Percentiles rank a stretch among this genome's conserved stretches.
Evolutionary conservation across 2,329 filamentous ascomycete genomes (phyloP).

Genomic region (Capronia coronata): DNA sequence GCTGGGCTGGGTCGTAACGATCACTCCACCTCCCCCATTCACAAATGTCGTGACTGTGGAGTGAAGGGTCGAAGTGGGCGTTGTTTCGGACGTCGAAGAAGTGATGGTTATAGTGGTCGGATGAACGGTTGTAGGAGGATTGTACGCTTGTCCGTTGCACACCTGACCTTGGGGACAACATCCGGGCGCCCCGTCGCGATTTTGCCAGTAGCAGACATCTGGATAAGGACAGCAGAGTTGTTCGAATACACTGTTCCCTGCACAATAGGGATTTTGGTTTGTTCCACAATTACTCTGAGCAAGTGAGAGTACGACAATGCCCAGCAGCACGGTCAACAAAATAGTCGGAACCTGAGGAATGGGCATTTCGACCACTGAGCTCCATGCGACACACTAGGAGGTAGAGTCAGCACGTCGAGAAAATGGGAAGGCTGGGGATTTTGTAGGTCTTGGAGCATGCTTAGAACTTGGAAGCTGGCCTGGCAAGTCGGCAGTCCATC

Average conservation of each 20-base stretch:
- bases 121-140: slow-evolving; percentile 6
- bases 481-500: slow-evolving; percentile 12
- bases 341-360: not conserved
- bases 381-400: slow-evolving; percentile 2
- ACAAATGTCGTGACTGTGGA: slow-evolving; percentile 8
- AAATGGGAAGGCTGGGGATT: slow-evolving; percentile 25
- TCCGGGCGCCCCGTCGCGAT: slow-evolving; percentile 27
- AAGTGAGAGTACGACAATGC: not conserved
- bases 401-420: slow-evolving; percentile 9
- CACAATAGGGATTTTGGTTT: slow-evolving; percentile 28
- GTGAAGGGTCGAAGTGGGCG: slow-evolving; percentile 3
- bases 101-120: slow-evolving; percentile 11
- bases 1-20: slow-evolving; percentile 6
- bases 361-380: slow-evolving; percentile 6
- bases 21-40: slow-evolving; percentile 12
- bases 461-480: slow-evolving; percentile 5
- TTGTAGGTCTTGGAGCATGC: slow-evolving; percentile 14
- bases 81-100: slow-evolving; percentile 2
- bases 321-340: slow-evolving; percentile 5
- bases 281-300: slow-evolving; percentile 20
- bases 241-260: slow-evolving; percentile 24
- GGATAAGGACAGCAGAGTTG: slow-evolving; percentile 27
- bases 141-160: slow-evolving; percentile 21
- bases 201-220: slow-evolving; percentile 29
- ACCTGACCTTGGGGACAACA: slow-evolving; percentile 30